A percentile compares a stretch with the other conserved stretches of the same genome.
Evolutionary conservation across 164 flowering plant species (phyloP).

Genomic region (Liquidambar formosana): DNA sequence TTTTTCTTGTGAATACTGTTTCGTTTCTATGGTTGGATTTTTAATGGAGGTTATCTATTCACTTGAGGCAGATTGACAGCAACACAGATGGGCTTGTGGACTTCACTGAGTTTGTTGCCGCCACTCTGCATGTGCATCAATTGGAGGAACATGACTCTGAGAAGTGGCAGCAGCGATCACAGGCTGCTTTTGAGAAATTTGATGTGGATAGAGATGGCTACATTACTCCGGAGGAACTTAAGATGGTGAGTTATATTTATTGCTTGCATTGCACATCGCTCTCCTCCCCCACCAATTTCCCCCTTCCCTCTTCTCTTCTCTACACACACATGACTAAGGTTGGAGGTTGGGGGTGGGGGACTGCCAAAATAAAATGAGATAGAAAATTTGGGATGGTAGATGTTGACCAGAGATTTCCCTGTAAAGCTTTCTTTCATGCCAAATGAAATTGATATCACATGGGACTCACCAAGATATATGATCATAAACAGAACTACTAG

Average conservation of each 20-base stretch:
- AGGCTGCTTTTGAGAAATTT: constrained; percentile 92
- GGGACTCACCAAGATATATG: too few species aligned
- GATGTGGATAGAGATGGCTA: constrained; percentile 95
- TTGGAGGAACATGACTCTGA: constrained; percentile 83
- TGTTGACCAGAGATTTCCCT: too few species aligned
- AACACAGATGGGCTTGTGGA: constrained; percentile 97
- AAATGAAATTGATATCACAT: too few species aligned
- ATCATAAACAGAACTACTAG: too few species aligned
- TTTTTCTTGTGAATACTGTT: not conserved
- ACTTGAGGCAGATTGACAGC: constrained; percentile 77
- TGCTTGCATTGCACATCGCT: not conserved
- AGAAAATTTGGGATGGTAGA: too few species aligned
- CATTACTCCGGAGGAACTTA: constrained; percentile 91
- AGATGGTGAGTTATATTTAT: constrained; percentile 54
- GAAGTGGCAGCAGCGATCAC: constrained; percentile 80
- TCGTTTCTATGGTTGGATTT: not conserved
- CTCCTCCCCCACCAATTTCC: not conserved
- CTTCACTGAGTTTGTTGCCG: constrained; percentile 95
- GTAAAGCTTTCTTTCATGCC: too few species aligned
- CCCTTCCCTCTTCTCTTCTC: too few species aligned
- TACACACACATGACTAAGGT: too few species aligned
- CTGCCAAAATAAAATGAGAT: too few species aligned
- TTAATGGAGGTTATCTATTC: constrained; percentile 2
- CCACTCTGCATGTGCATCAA: constrained; percentile 91
- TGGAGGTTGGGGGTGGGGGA: too few species aligned